Evolutionary conservation across 2,329 filamentous ascomycete genomes (phyloP), one percentile per base, ranked within the genome.

Genomic region (Akanthomyces uredinophilus): DNA sequence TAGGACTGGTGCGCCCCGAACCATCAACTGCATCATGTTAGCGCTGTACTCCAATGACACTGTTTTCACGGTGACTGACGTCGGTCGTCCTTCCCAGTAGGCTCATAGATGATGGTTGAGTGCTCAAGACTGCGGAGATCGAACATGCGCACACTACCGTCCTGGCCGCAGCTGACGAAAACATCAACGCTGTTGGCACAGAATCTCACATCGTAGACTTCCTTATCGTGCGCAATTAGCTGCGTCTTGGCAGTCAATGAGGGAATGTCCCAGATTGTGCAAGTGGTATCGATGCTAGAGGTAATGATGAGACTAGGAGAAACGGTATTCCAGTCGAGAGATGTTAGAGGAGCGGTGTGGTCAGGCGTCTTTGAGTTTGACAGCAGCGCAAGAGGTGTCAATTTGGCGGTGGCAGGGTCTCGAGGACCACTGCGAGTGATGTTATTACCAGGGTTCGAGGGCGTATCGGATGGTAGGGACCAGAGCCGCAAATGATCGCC

Each of bases 241-340:
- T 99, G 95, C 2, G 95, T 99, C 78, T 99, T 99, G 58, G 95
- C 95, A 0, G 95, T 99, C 65, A 99, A 81, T 1, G 95, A 97
- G 4, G 95, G 95, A 61, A 99, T 99, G 74, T 99, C 95, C 95
- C 95, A 99, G 67, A 99, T 99, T 5, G 95, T 99, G 77, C 95
- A 99, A 6, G 95, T 99, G 1, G 95, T 99, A 72, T 99, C 95
- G 71, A 99, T 99, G 74, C 93, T 98, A 4, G 93, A 97, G 1
- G 95, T 99, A 70, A 99, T 99, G 72, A 99, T 99, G 60, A 99
- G 81, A 73, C 94, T 97, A 0, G 95, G 95, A 27, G 92, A 96
- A 58, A 99, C 89, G 1, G 91, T 96, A 71, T 99, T 99, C 95
- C 95, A 99, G 74, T 99, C 95, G 52, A 99, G 82, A 18, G 93